A percentile compares a stretch with the other conserved stretches of the same genome.
Evolutionary conservation across 371 early-diverging fungal genomes (phyloP).

Genomic region (Mortierella sp.): DNA sequence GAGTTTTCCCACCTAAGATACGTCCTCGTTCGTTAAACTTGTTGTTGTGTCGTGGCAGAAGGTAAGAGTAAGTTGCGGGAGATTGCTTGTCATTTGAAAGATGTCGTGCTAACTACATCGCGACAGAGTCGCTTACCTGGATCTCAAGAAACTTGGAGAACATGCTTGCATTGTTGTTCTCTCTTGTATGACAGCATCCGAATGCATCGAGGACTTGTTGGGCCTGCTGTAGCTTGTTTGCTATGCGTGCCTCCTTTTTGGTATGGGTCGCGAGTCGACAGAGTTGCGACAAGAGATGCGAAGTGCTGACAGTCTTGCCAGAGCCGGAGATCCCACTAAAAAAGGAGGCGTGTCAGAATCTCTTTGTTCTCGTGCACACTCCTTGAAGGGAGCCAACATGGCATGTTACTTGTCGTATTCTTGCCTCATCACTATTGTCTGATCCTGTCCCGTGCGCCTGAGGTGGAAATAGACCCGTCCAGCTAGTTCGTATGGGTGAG

Average conservation of each 20-base stretch:
- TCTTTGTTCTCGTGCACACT: constrained; percentile 69
- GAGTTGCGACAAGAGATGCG: constrained; percentile 74
- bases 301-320: constrained; percentile 81
- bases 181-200: constrained; percentile 77
- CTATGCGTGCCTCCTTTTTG: constrained; percentile 78
- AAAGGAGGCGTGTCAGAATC: not conserved
- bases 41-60: constrained; percentile 71
- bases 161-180: constrained; percentile 73
- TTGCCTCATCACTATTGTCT: constrained; percentile 77
- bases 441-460: constrained; percentile 88
- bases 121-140: too few species aligned
- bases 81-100: too few species aligned
- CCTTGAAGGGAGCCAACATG: too few species aligned
- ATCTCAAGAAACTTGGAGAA: constrained; percentile 52
- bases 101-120: too few species aligned
- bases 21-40: constrained; percentile 90
- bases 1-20: constrained; percentile 88
- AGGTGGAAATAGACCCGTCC: constrained; percentile 80
- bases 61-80: too few species aligned
- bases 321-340: constrained; percentile 86
- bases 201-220: constrained; percentile 78
- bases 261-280: constrained; percentile 73
- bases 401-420: too few species aligned
- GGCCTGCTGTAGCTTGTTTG: constrained; percentile 76
- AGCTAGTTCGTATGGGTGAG: constrained; percentile 81